Conservation (phyloP, 208 protist species). For the Wallacemonas collosoma region DNA sequence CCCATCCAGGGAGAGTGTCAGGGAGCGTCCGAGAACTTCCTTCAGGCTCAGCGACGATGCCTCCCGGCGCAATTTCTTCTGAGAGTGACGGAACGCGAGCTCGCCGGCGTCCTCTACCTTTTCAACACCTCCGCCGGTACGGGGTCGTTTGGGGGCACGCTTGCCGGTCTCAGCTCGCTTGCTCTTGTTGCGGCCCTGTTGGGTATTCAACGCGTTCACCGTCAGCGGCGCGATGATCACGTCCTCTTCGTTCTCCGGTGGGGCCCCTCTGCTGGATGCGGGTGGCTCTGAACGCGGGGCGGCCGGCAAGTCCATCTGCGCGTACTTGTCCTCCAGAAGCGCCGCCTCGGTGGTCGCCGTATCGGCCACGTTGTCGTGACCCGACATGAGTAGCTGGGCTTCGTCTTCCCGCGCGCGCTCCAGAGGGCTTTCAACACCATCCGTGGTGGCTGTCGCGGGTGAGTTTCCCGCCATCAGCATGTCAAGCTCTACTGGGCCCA, state of each 20-base stretch:
- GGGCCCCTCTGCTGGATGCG: not conserved
- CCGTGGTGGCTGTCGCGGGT: not conserved
- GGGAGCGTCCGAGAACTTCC: conserved; percentile 53
- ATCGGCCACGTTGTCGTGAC: not conserved
- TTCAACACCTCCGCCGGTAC: not conserved
- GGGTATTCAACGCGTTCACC: not conserved
- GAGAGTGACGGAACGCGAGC: conserved; percentile 59
- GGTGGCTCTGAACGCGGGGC: too few relatives aligned
- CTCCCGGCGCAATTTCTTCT: conserved; percentile 69
- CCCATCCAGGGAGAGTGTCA: not conserved
- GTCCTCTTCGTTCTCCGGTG: conserved; percentile 1
- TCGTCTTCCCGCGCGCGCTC: conserved; percentile 4
- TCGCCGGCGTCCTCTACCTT: conserved; percentile 34
- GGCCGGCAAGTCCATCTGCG: not conserved
- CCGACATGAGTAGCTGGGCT: not conserved
- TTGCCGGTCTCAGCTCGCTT: not conserved
- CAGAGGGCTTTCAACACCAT: not conserved
- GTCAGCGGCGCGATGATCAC: conserved; percentile 16
- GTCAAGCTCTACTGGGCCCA: conserved; percentile 1
- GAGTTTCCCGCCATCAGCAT: not conserved
- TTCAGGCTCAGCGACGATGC: conserved; percentile 63
- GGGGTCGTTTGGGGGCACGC: not conserved
- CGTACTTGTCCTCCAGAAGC: conserved; percentile 9
- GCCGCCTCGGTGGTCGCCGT: not conserved
- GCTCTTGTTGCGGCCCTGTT: not conserved